Conservation (phyloP, 2,329 filamentous ascomycete species). For the Penicillium sp. region DNA sequence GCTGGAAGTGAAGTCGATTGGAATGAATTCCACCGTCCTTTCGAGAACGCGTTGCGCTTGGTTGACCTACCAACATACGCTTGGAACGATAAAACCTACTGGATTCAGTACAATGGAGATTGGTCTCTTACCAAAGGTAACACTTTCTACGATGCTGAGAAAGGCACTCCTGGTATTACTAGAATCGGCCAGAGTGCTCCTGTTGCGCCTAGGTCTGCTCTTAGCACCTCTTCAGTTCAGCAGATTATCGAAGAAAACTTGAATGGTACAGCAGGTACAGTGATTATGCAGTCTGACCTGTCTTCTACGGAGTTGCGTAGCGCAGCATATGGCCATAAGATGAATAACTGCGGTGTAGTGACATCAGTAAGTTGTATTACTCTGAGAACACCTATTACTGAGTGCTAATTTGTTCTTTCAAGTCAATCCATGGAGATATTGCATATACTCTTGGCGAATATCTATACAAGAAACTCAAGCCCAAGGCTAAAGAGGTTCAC, state of each 20-base stretch:
- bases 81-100: constrained; percentile 69
- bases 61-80: constrained; percentile 65
- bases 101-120: constrained; percentile 67
- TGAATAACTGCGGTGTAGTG: constrained; percentile 16
- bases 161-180: too few species aligned
- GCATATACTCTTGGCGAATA: constrained; percentile 22
- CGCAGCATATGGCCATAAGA: constrained; percentile 17
- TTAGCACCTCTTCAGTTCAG: constrained; percentile 10
- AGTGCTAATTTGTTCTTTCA: background rate
- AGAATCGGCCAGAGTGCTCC: too few species aligned
- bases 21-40: constrained; percentile 65
- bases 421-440: constrained; percentile 22
- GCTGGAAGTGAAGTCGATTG: constrained; percentile 64
- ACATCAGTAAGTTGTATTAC: constrained; percentile 5
- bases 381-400: background rate
- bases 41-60: constrained; percentile 55
- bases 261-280: background rate
- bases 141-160: constrained; percentile 24
- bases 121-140: constrained; percentile 68
- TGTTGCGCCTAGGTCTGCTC: constrained; percentile 26
- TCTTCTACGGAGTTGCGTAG: constrained; percentile 10
- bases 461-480: constrained; percentile 15
- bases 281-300: constrained; percentile 17
- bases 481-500: constrained; percentile 11
- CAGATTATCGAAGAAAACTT: constrained; percentile 9